Evolutionary conservation across 192 early-diverging fungal genomes (phyloP), one percentile per base, ranked within the genome.

Genomic region (Backusella psychrophila): DNA sequence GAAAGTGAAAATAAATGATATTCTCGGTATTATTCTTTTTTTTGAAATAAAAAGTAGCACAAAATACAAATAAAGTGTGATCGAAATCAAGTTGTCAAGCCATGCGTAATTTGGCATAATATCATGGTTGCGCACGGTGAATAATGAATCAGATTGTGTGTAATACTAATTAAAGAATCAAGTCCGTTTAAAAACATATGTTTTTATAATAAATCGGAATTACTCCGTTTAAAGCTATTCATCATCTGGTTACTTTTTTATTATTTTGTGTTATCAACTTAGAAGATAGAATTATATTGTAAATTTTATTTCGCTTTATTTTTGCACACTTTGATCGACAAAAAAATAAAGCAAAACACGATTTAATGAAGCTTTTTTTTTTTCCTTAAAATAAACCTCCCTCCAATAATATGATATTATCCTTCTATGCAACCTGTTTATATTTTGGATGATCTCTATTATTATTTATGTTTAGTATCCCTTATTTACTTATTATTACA

Each of bases 31-130:
- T 56, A 21, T 56, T 56, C 9, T 56, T 56, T 56, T 56, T 21
- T 56, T 56, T 56, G 53, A 56, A 56, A 56, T 21, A 9, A 23
- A 5, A 56, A 56, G 53, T 56, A 56, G n/a, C 21, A 56, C 53
- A 56, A 56, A 17, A 44, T 44, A 44, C 42, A 56, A 21, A 56
- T 21, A 21, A 56, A 56, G 53, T 56, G 53, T 56, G 53, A 56
- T 56, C 53, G 53, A 56, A 44, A 56, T 56, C 53, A 56, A 56
- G 53, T 56, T 56, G 53, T 56, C 53, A 56, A 56, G 53, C 53
- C 42, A 56, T 56, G 53, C 21, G 53, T 21, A 56, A 56, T 56
- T 56, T 56, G 53, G 53, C 53, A 56, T 56, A 56, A 56, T 56
- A 56, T 56, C 53, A 56, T 21, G n/a, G n/a, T 56, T 56, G 53